Conservation (phyloP, 2,329 filamentous ascomycete species). For the Colletotrichum cereale region DNA sequence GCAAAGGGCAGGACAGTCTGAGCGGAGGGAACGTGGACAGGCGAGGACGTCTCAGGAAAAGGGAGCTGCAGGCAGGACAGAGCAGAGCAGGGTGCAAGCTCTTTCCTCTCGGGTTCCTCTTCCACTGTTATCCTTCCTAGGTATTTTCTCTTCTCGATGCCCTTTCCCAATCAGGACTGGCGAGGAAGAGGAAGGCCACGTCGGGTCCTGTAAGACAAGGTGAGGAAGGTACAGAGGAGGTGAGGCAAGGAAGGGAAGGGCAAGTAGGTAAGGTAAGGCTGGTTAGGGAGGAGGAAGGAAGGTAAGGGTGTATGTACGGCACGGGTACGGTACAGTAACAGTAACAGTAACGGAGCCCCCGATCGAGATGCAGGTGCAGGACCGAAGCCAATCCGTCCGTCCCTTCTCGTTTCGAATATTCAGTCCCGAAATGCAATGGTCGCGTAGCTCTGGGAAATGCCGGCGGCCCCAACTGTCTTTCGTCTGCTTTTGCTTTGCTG, state of each 20-base stretch:
- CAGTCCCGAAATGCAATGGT: conserved; percentile 10
- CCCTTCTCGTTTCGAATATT: conserved; percentile 17
- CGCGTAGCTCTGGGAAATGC: background rate
- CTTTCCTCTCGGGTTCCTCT: background rate
- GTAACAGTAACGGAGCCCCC: background rate
- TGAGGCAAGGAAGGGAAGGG: background rate
- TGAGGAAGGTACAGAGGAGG: background rate
- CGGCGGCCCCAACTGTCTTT: background rate
- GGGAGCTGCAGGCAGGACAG: background rate
- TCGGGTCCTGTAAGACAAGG: background rate
- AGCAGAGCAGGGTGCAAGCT: background rate
- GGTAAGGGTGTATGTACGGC: background rate
- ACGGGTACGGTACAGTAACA: background rate
- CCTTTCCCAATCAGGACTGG: background rate
- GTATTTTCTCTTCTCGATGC: background rate
- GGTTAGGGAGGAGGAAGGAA: background rate
- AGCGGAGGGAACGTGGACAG: conserved; percentile 36
- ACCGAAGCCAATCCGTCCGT: background rate
- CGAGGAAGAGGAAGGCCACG: background rate
- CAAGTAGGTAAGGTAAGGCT: background rate
- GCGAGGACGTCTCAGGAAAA: conserved; percentile 15
- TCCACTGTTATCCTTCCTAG: background rate
- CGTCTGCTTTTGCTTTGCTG: background rate
- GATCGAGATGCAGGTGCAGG: background rate
- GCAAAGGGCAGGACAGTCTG: conserved; percentile 13